A percentile compares a stretch with the other conserved stretches of the same genome.
Evolutionary conservation across 306 rosid species (phyloP).

Genomic region (Casuarina cunninghamiana): DNA sequence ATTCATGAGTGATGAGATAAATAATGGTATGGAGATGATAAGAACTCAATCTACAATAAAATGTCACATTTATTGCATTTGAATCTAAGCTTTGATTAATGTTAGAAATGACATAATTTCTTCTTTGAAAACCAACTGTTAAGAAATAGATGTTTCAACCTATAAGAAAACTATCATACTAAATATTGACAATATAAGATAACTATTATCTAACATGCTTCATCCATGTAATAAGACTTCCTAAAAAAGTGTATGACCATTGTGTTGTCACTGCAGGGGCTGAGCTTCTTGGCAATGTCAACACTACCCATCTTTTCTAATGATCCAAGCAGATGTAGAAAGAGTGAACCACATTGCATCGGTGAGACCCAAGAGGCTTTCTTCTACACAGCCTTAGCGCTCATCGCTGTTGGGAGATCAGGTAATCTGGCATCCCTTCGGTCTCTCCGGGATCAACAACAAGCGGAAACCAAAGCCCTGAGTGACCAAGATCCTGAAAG

Average conservation of each 20-base stretch:
- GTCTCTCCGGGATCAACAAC: neutral
- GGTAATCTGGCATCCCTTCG: neutral
- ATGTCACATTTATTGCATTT: too few relatives aligned
- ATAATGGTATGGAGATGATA: too few relatives aligned
- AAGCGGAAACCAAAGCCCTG: neutral
- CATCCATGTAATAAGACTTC: too few relatives aligned
- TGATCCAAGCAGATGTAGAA: neutral
- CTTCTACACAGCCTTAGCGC: constrained; percentile 8
- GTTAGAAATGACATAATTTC: too few relatives aligned
- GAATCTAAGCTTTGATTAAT: too few relatives aligned
- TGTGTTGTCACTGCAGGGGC: constrained; percentile 14
- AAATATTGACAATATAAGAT: too few relatives aligned
- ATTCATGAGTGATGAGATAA: too few relatives aligned
- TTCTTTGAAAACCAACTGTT: too few relatives aligned
- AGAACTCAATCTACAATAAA: too few relatives aligned
- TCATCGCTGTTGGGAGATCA: constrained; percentile 3
- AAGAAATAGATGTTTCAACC: too few relatives aligned
- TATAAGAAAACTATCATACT: too few relatives aligned
- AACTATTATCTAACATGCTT: too few relatives aligned
- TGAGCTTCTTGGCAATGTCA: constrained; percentile 20
- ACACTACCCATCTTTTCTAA: neutral
- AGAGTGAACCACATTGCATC: neutral
- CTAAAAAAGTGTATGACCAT: neutral
- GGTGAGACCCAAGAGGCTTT: constrained; percentile 5
- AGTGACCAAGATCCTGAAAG: neutral